Percentiles rank a stretch among this genome's conserved stretches.
These are phyloP conservation scores for Xanthoconium purpureum DNA, from an alignment of 768 basidiomycete species.

Conservation along the genomic window DNA sequence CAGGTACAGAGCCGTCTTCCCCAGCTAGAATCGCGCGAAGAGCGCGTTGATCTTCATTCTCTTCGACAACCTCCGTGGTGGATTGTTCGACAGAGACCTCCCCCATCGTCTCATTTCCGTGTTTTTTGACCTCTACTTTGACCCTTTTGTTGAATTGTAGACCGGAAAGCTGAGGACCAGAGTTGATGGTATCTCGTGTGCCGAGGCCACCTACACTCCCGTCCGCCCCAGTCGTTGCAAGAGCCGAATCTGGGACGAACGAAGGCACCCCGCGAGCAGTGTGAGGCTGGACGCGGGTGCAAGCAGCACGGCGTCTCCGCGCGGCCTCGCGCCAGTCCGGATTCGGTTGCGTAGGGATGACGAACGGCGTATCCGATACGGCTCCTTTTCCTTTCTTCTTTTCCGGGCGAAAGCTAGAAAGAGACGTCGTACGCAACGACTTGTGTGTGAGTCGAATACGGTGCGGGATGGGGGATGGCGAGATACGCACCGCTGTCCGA, in stretches of 20 bases:
- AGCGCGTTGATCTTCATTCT: constrained; percentile 77
- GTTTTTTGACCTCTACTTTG: constrained; percentile 33
- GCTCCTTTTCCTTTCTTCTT: constrained; percentile 29
- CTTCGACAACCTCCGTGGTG: constrained; percentile 38
- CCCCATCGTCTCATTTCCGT: constrained; percentile 10
- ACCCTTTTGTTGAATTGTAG: constrained; percentile 48
- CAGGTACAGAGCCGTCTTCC: constrained; percentile 35
- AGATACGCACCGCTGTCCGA: constrained; percentile 77
- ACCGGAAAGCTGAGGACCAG: constrained; percentile 68
- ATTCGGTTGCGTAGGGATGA: constrained; percentile 85
- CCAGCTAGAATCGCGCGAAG: constrained; percentile 74
- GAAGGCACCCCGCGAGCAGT: constrained; percentile 26
- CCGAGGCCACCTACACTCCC: constrained; percentile 79
- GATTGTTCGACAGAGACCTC: constrained; percentile 10
- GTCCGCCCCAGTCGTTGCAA: constrained; percentile 55
- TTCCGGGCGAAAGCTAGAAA: constrained; percentile 43
- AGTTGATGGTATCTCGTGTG: constrained; percentile 71
- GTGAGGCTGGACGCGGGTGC: constrained; percentile 11
- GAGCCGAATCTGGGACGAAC: constrained; percentile 65
- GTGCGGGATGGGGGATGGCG: constrained; percentile 11
- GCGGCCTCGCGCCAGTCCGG: constrained; percentile 87
- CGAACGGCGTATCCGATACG: constrained; percentile 57
- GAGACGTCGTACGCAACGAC: constrained; percentile 24
- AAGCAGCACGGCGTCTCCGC: constrained; percentile 47
- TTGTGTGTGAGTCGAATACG: constrained; percentile 78